Percentiles rank a stretch among this genome's conserved stretches.
Evolutionary conservation across 164 flowering plant genomes (phyloP).

Genomic region (Litsea cubeba): DNA sequence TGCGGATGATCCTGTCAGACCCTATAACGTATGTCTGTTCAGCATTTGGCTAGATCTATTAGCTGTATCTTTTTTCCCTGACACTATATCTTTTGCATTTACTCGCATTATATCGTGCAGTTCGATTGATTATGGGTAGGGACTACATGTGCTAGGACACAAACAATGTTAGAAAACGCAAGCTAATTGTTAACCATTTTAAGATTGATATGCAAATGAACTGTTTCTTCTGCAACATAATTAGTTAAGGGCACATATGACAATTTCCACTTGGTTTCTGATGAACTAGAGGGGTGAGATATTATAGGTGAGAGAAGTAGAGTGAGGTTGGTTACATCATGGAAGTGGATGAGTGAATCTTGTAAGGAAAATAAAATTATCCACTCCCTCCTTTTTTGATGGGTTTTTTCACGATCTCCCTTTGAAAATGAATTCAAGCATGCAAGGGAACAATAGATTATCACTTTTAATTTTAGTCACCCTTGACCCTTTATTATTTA

Average conservation of each 20-base stretch:
- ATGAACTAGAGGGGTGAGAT: no score
- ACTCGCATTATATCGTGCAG: background rate
- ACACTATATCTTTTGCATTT: background rate
- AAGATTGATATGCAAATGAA: background rate
- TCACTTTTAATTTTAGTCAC: no score
- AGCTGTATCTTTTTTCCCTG: background rate
- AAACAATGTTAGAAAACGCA: background rate
- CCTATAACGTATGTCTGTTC: conserved; percentile 68
- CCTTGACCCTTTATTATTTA: no score
- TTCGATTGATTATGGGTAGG: background rate
- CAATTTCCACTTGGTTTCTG: background rate
- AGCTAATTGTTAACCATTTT: background rate
- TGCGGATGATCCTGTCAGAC: conserved; percentile 71
- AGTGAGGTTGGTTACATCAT: no score
- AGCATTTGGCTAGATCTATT: background rate
- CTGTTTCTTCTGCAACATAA: background rate
- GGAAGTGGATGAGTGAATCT: no score
- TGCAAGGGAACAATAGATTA: no score
- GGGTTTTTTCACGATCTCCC: no score
- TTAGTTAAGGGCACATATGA: background rate
- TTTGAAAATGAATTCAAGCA: no score
- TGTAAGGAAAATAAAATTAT: no score
- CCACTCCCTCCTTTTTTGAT: no score
- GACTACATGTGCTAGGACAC: background rate
- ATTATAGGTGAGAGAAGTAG: no score